Conservation (phyloP, 1,284 basidiomycete species). For the Fomes fomentarius region DNA sequence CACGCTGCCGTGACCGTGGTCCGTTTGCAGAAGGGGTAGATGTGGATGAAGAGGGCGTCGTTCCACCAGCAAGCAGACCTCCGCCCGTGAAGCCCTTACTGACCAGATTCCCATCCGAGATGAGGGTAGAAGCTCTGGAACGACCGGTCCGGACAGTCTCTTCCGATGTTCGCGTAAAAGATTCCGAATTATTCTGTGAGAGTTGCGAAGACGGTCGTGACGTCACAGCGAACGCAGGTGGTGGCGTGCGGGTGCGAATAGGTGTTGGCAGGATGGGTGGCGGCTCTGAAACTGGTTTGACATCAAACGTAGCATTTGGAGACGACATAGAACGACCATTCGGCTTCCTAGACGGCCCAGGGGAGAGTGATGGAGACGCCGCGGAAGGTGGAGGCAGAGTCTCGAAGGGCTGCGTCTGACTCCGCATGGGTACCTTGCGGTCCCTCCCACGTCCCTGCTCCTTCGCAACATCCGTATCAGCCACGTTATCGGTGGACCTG, state of each 20-base stretch:
- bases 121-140: slow-evolving; percentile 27
- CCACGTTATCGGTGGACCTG: slow-evolving; percentile 14
- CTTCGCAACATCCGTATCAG: slow-evolving; percentile 3
- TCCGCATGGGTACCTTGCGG: slow-evolving; percentile 26
- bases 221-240: slow-evolving; percentile 68
- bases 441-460: slow-evolving; percentile 12
- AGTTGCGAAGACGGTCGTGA: slow-evolving; percentile 52
- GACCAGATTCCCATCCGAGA: slow-evolving; percentile 21
- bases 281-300: slow-evolving; percentile 18
- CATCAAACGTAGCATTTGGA: slow-evolving; percentile 28
- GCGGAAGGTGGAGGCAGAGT: slow-evolving; percentile 14
- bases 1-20: slow-evolving; percentile 18
- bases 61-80: slow-evolving; percentile 29
- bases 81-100: slow-evolving; percentile 32
- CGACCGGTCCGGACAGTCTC: slow-evolving; percentile 20
- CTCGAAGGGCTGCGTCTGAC: slow-evolving; percentile 31
- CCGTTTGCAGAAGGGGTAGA: neutral
- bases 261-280: slow-evolving; percentile 60
- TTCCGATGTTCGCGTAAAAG: slow-evolving; percentile 8
- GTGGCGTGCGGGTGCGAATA: slow-evolving; percentile 62
- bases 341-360: slow-evolving; percentile 20
- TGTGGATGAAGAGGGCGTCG: slow-evolving; percentile 9
- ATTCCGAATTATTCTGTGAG: slow-evolving; percentile 11
- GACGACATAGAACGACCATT: slow-evolving; percentile 32
- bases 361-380: slow-evolving; percentile 21